Conservation (phyloP, 805 yeast species). For the Isabelozyma gotoi region DNA sequence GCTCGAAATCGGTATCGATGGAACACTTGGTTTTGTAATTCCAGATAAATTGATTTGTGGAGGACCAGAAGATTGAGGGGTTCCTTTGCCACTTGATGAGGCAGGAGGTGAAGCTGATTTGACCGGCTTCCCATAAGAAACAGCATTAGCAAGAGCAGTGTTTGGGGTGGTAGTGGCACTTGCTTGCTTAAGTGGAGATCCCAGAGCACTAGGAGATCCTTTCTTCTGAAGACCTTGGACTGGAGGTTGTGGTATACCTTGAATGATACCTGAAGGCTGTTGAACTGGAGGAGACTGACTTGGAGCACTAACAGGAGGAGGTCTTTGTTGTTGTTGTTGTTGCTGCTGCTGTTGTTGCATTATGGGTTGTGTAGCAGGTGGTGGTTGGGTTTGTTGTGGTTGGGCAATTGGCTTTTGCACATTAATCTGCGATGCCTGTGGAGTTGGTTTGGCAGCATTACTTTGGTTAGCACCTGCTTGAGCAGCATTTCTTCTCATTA, state of each 20-base stretch:
- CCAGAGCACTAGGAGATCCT: not conserved
- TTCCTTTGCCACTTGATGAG: slow-evolving; percentile 12
- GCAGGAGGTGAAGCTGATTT: slow-evolving; percentile 17
- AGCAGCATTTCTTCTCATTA: slow-evolving; percentile 30
- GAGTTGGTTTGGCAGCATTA: not conserved
- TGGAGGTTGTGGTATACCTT: not conserved
- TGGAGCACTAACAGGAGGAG: not conserved
- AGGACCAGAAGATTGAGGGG: slow-evolving; percentile 7
- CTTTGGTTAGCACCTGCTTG: not conserved
- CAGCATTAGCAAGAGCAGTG: slow-evolving; percentile 5
- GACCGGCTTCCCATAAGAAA: slow-evolving; percentile 2
- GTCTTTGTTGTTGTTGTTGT: slow-evolving; percentile 2
- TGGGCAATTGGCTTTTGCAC: not conserved
- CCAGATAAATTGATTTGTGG: slow-evolving; percentile 34
- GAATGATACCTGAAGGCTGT: slow-evolving; percentile 1
- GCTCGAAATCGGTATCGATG: slow-evolving; percentile 71
- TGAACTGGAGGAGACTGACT: slow-evolving; percentile 10
- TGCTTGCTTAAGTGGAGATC: not conserved
- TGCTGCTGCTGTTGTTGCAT: slow-evolving; percentile 2
- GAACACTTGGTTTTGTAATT: slow-evolving; percentile 53
- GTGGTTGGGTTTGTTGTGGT: not conserved
- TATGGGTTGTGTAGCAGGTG: not conserved
- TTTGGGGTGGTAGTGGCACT: slow-evolving; percentile 4
- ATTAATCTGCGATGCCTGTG: not conserved
- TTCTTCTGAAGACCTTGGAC: not conserved